Base-by-base conservation (phyloP, 257 asterid genomes). In the Lycium ferocissimum region DNA sequence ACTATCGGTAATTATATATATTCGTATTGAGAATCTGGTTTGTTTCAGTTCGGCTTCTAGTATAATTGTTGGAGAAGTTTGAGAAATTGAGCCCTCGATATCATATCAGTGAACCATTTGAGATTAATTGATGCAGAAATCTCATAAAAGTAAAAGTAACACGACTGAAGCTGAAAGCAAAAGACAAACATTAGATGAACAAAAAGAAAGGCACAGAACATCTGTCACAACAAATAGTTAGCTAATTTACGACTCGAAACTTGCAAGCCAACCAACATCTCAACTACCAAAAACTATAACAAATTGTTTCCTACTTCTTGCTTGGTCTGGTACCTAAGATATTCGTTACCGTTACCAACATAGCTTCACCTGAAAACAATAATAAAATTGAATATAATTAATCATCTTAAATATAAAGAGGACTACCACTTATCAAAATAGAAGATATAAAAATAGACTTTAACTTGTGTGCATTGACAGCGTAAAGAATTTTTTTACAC, bases 241-340 rank as follows among this genome's bases (percentile, higher is more conserved):
- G 22, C 82, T 76, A 76, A 49, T 73, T 20, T 22, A 75, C 61
- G 10, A 75, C 5, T 75, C 12, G 1, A 75, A 49, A 76, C 82
- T 51, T 51, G 63, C 26, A 76, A 76, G 82, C 82, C 9, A 76
- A 76, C 82, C 63, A 76, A 76, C 45, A 7, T 51, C 22, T 76
- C 45, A 76, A 51, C 82, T 13, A 76, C 82, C 82, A 51, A 51
- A 76, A 2, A 49, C 45, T 2, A 66, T 49, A 47, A 5, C n/a
- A 22, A 6, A 75, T 43, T 43, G 18, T n/a, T 73, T 47, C 80
- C 33, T 20, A 73, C 59, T 20, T 73, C 40, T 73, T 73, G 35
- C 59, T 73, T 59, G 10, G 61, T 56, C 10, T 17, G 33, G 7
- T 9, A 20, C 69, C 69, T 62, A 20, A 62, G 9, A 62, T 62